Base-by-base conservation (phyloP, 1,139 yeast genomes). In the Yamadazyma sp. region DNA sequence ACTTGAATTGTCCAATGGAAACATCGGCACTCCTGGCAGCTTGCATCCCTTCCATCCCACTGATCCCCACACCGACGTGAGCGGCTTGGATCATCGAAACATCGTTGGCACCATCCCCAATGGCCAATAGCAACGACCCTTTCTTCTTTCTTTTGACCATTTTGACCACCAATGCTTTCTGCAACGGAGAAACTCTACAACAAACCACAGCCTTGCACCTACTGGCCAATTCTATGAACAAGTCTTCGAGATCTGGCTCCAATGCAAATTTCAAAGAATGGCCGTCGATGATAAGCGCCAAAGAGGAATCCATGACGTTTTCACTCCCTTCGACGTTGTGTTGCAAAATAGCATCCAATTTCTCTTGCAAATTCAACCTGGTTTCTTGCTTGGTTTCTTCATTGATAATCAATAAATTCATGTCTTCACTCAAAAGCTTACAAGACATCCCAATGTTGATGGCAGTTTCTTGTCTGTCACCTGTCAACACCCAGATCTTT, bases 61-160 rank as follows among this genome's bases (percentile, higher is more conserved):
- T 95, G 54, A 92, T 92, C 64, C 98, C 98, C 36, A 92, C 94
- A 52, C 98, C 98, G 25, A 92, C 94, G 64, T 92, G 94, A 1
- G 98, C 98, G 28, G 95, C 89, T 61, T 92, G 98, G 51, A 92
- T 92, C 98, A 92, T 92, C 5, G 98, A 95, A 46, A 92, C 98
- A 66, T 92, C 98, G 59, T 92, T 92, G 30, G 98, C 95, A 44
- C 98, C 98, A 62, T 92, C 98, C 48, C 98, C 98, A 60, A 92
- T 87, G 1, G 98, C 95, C 48, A 92, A 70, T 1, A 97, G 86
- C 47, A 92, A 72, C 9, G 88, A 81, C 15, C 79, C 78, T 44
- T 69, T 69, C 58, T 63, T 62, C 55, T 64, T 64, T 33, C 68
- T 47, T 56, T 86, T 86, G 18, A 92, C 98, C 69, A 91, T 71